Evolutionary conservation across 495 filamentous ascomycete genomes (phyloP).

Genomic region (Aspergillus carlsbadensis): DNA sequence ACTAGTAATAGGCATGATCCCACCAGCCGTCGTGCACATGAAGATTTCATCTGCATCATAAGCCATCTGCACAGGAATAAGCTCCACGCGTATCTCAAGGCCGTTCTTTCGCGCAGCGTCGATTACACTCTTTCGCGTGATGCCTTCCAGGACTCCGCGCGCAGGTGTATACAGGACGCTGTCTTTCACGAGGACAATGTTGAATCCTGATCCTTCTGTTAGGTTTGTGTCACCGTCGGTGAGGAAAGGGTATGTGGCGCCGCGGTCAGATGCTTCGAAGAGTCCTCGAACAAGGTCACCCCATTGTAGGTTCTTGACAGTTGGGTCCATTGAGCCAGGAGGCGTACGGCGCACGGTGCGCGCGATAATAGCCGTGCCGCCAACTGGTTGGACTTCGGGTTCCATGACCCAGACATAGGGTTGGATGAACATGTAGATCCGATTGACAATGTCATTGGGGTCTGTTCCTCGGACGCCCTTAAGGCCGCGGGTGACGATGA

Average conservation of each 20-base stretch:
- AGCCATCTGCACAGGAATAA: conserved; percentile 28
- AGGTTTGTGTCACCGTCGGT: conserved; percentile 38
- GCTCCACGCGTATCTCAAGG: conserved; percentile 25
- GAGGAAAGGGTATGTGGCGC: conserved; percentile 34
- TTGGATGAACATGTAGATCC: conserved; percentile 37
- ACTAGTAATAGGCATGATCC: conserved; percentile 39
- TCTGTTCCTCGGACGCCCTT: conserved; percentile 30
- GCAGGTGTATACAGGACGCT: conserved; percentile 31
- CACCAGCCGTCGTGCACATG: conserved; percentile 40
- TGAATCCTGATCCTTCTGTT: conserved; percentile 35
- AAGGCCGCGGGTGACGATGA: conserved; percentile 42
- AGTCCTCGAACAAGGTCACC: conserved; percentile 37
- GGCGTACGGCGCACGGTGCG: conserved; percentile 38
- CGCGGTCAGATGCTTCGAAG: conserved; percentile 30
- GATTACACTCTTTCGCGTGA: conserved; percentile 35
- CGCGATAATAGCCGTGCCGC: conserved; percentile 37
- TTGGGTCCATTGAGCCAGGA: conserved; percentile 37
- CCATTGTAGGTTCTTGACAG: conserved; percentile 45
- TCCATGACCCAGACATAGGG: conserved; percentile 42
- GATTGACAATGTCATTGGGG: conserved; percentile 25
- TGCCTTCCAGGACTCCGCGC: conserved; percentile 32
- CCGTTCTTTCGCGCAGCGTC: conserved; percentile 26
- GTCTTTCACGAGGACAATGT: conserved; percentile 31
- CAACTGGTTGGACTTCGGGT: conserved; percentile 31
- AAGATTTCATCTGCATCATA: conserved; percentile 38